Base-by-base conservation (phyloP, 495 filamentous ascomycete species). In the Podospora conica region DNA sequence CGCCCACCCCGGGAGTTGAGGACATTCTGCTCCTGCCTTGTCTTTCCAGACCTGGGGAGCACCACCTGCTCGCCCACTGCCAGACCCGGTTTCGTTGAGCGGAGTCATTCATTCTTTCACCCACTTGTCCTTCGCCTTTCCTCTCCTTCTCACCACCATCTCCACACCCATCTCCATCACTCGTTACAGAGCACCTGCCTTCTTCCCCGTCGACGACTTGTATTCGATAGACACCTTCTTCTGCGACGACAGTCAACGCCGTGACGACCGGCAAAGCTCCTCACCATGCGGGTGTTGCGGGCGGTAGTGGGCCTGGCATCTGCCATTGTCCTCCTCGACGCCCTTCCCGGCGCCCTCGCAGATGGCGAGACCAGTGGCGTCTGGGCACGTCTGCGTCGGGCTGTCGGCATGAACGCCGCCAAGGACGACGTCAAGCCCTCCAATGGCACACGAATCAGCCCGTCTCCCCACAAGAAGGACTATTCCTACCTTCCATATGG, bases 401-500 rank as follows among this genome's bases (percentile, higher is more conserved):
- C 63, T 10, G 58, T 70, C 40, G 71, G 68, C 27, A 66, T 54
- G 53, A 24, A 53, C 9, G 63, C 22, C 11, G 59, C 53, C 11
- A 68, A 68, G 24, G 59, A 68, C 21, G 67, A 64, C 8, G 58
- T 57, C n/a, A 53, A 66, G 18, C 53, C 70, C 55, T 33, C 74
- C 15, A 73, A 77, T 64, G 71, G 66, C 33, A 70, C 71, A 53
- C 73, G 69, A 23, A 71, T 66, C 29, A 71, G 66, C 9, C 70
- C 68, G 53, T 53, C 64, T 20, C 69, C 67, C 31, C 65, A 75
- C 20, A 70, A 65, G 48, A 76, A 67, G 28, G 75, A 72, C 9
- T 78, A 82, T 63, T 71, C 74, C 22, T 76, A 78, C 69, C 74
- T 69, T 3, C 73, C 78, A 53, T 81, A 82, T 70, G 80, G 78